phyloP scores from a whole-genome alignment of 2,329 filamentous ascomycete genomes.

The Monilinia polystroma region DNA sequence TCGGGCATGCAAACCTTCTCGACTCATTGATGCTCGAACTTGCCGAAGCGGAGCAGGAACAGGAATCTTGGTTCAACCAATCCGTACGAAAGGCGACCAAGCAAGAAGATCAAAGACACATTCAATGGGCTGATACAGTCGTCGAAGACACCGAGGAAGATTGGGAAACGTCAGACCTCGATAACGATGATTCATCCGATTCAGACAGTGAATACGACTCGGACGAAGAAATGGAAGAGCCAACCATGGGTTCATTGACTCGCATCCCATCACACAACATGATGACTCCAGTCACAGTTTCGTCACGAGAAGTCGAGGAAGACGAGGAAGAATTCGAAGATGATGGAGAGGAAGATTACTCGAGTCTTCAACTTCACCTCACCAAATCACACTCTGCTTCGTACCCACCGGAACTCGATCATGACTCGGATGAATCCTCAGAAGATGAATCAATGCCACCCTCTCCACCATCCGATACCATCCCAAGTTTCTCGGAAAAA shows the following conservation, averaged over 20 bases:
- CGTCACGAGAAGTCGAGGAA: conserved; percentile 35
- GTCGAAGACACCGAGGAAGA: conserved; percentile 72
- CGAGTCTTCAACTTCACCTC: conserved; percentile 65
- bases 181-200: conserved; percentile 52
- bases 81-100: conserved; percentile 74
- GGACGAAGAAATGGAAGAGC: conserved; percentile 60
- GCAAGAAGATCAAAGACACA: conserved; percentile 61
- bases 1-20: conserved; percentile 97
- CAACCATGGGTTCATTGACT: conserved; percentile 48
- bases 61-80: conserved; percentile 97
- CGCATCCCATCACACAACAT: conserved; percentile 46
- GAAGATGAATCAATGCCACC: conserved; percentile 74
- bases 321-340: conserved; percentile 47
- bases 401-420: conserved; percentile 67
- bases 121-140: conserved; percentile 83
- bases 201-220: conserved; percentile 52
- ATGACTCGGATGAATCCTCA: conserved; percentile 63
- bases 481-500: conserved; percentile 62
- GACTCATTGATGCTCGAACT: conserved; percentile 91
- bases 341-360: conserved; percentile 62
- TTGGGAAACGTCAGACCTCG: conserved; percentile 63
- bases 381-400: conserved; percentile 61
- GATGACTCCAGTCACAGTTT: conserved; percentile 31
- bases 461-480: conserved; percentile 41
- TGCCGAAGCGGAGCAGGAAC: conserved; percentile 89